A percentile compares a stretch with the other conserved stretches of the same genome.
These are phyloP conservation scores for Pleurotus giganteus DNA, from an alignment of 768 basidiomycete genomes.

Conservation along the genomic window DNA sequence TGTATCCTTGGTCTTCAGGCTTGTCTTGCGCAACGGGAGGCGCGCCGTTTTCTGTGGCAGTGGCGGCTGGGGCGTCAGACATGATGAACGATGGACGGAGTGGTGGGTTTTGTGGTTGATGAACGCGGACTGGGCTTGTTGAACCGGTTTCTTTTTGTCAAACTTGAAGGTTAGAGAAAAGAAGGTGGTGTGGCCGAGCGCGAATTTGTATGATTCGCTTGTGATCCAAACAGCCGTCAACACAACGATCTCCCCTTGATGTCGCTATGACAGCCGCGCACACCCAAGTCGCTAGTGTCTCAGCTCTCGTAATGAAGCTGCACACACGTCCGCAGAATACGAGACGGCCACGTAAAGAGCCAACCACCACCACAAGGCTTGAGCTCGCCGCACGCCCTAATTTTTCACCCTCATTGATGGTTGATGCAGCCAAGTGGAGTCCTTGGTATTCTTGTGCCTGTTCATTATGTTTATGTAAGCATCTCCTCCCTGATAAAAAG, in stretches of 20 bases:
- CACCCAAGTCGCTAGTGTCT: background rate
- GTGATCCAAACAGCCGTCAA: conserved; percentile 7
- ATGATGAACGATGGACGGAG: conserved; percentile 61
- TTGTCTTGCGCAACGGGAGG: conserved; percentile 72
- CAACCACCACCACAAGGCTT: conserved; percentile 8
- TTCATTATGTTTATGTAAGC: conserved; percentile 4
- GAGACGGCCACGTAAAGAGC: background rate
- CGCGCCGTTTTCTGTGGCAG: conserved; percentile 80
- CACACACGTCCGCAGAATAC: background rate
- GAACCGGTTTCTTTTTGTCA: conserved; percentile 85
- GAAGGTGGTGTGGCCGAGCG: conserved; percentile 26
- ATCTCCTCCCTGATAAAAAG: conserved; percentile 4
- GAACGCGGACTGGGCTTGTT: conserved; percentile 61
- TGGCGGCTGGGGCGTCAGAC: conserved; percentile 91
- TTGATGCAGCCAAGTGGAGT: background rate
- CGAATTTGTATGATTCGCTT: conserved; percentile 11
- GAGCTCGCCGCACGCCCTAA: background rate
- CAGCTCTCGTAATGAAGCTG: conserved; percentile 1
- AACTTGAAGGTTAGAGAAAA: conserved; percentile 81
- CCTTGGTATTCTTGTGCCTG: background rate
- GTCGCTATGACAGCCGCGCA: conserved; percentile 5
- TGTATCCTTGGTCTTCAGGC: conserved; percentile 73
- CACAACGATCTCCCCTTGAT: conserved; percentile 1
- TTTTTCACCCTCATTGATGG: background rate
- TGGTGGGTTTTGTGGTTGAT: conserved; percentile 48